Conservation (phyloP, 768 basidiomycete genomes). For the Leucocoprinus leucothites region DNA sequence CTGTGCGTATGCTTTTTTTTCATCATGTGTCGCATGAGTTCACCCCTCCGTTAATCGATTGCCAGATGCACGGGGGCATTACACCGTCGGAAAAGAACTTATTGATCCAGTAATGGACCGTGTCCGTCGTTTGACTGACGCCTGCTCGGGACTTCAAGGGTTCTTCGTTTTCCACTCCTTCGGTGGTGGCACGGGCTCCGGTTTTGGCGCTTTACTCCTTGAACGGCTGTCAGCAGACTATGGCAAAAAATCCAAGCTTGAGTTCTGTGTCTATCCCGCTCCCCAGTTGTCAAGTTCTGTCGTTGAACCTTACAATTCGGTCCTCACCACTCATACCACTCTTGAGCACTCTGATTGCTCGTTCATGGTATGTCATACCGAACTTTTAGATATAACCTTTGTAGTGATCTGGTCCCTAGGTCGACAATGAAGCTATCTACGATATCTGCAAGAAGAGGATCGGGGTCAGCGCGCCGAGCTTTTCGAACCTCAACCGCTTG, state of each 20-base stretch:
- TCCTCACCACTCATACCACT: slow-evolving; percentile 97
- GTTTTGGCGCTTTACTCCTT: slow-evolving; percentile 94
- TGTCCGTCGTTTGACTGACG: slow-evolving; percentile 90
- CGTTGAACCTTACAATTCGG: slow-evolving; percentile 98
- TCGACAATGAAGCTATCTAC: slow-evolving; percentile 99
- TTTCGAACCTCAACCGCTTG: slow-evolving; percentile 91
- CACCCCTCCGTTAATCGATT: slow-evolving; percentile 15
- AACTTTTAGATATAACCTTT: background rate
- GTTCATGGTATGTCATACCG: slow-evolving; percentile 75
- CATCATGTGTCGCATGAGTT: slow-evolving; percentile 9
- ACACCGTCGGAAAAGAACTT: slow-evolving; percentile 97
- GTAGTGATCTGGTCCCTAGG: slow-evolving; percentile 37
- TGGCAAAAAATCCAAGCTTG: slow-evolving; percentile 98
- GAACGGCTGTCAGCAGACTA: slow-evolving; percentile 96
- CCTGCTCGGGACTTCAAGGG: slow-evolving; percentile 94
- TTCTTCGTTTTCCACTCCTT: slow-evolving; percentile 99
- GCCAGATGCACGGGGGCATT: slow-evolving; percentile 94
- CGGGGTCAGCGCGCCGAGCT: slow-evolving; percentile 79
- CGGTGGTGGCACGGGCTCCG: slow-evolving; percentile 98
- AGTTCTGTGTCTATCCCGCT: slow-evolving; percentile 96
- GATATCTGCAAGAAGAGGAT: slow-evolving; percentile 99
- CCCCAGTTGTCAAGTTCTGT: slow-evolving; percentile 90
- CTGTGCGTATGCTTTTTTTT: slow-evolving; percentile 54
- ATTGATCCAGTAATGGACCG: slow-evolving; percentile 97
- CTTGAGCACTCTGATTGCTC: slow-evolving; percentile 99